A percentile compares a stretch with the other conserved stretches of the same genome.
Evolutionary conservation across 2,329 filamentous ascomycete species (phyloP).

Genomic region (Dothideomycetidae sp.): DNA sequence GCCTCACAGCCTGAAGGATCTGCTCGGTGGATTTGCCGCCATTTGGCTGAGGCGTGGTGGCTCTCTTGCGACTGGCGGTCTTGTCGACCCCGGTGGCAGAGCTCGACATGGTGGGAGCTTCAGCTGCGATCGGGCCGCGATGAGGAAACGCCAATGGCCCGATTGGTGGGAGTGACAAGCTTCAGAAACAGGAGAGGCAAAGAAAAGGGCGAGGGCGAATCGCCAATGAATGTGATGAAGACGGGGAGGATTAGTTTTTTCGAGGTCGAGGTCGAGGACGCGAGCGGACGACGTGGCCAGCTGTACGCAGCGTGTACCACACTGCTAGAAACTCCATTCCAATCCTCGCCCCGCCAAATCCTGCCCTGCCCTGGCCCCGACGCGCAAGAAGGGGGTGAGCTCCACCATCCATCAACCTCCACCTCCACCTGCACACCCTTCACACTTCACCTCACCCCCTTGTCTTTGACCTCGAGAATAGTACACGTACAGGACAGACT

Average conservation of each 20-base stretch:
- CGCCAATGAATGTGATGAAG: not conserved
- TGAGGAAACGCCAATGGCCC: not conserved
- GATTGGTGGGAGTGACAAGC: not conserved
- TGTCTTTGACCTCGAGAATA: no score
- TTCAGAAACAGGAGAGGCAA: not conserved
- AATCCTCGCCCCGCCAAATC: no score
- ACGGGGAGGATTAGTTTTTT: not conserved
- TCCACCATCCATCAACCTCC: no score
- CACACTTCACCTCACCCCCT: no score
- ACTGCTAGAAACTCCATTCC: no score
- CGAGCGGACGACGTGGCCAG: not conserved
- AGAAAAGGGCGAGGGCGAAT: no score
- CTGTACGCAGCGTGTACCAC: no score
- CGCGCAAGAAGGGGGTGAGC: no score
- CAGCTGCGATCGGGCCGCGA: not conserved
- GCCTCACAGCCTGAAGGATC: conserved; percentile 21
- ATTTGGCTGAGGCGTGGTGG: conserved; percentile 8
- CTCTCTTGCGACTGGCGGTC: conserved; percentile 11
- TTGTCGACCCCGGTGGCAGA: conserved; percentile 10
- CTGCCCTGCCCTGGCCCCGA: no score
- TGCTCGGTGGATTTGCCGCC: conserved; percentile 25
- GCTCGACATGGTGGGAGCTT: conserved; percentile 6
- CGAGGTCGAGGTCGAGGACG: no score
- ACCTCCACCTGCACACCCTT: no score
- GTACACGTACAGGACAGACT: not conserved